Evolutionary conservation across 2,329 filamentous ascomycete species (phyloP).

Genomic region (Cadophora sp.): DNA sequence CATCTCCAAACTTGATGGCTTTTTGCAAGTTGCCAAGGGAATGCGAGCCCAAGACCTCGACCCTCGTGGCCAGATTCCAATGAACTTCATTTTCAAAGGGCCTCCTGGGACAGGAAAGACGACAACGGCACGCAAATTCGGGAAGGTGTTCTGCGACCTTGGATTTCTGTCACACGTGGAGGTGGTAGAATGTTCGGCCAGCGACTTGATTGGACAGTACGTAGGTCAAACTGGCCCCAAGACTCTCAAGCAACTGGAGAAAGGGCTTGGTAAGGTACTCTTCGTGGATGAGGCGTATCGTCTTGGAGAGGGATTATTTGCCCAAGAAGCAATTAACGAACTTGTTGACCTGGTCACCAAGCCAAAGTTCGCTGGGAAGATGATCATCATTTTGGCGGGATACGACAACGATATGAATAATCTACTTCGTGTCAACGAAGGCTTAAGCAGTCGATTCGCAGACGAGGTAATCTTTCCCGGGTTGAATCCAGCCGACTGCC

Average conservation of each 20-base stretch:
- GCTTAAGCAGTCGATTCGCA: constrained; percentile 61
- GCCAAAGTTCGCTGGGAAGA: constrained; percentile 54
- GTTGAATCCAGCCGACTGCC: constrained; percentile 47
- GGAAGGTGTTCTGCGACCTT: constrained; percentile 77
- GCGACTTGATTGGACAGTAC: constrained; percentile 72
- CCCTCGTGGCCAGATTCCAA: constrained; percentile 58
- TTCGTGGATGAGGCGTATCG: constrained; percentile 67
- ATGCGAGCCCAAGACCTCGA: constrained; percentile 56
- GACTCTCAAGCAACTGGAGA: constrained; percentile 63
- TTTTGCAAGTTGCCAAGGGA: constrained; percentile 52
- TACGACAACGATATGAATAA: constrained; percentile 62
- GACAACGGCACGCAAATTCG: constrained; percentile 75
- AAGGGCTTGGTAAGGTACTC: constrained; percentile 58
- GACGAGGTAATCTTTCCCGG: constrained; percentile 54
- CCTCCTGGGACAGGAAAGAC: constrained; percentile 73
- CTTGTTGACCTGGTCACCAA: constrained; percentile 59
- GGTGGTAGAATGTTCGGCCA: constrained; percentile 71
- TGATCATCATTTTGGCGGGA: constrained; percentile 64
- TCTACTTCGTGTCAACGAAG: constrained; percentile 58
- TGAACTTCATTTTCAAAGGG: constrained; percentile 65
- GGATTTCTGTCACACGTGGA: constrained; percentile 66
- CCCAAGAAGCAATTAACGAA: constrained; percentile 75
- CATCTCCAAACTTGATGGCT: constrained; percentile 56
- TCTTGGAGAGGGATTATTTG: constrained; percentile 56
- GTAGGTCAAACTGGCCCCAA: constrained; percentile 75